Conservation (phyloP, 2,329 filamentous ascomycete species). For the Aureobasidium lini region DNA sequence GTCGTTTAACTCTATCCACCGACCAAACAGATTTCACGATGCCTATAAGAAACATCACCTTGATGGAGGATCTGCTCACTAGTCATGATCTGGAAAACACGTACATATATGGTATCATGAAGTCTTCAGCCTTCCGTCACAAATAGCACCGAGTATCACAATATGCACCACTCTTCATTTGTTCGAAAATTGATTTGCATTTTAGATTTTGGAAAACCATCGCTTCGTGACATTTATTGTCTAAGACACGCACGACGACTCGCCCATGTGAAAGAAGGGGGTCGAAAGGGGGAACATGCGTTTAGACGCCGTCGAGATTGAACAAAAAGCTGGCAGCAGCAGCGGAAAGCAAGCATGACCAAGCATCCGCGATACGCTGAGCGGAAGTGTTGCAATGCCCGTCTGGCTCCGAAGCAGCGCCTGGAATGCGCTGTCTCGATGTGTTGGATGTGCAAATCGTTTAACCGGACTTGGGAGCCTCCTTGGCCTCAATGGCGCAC, state of each 20-base stretch:
- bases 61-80: neutral
- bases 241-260: conserved; percentile 13
- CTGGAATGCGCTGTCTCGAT: conserved; percentile 11
- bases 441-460: conserved; percentile 10
- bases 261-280: conserved; percentile 11
- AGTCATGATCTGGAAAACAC: neutral
- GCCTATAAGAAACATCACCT: neutral
- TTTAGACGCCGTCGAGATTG: conserved; percentile 13
- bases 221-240: conserved; percentile 17
- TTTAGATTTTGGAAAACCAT: conserved; percentile 16
- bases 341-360: neutral
- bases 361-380: neutral
- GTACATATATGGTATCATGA: too few relatives aligned
- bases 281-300: conserved; percentile 13
- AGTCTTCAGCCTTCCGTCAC: too few relatives aligned
- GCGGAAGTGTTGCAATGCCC: conserved; percentile 8
- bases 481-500: conserved; percentile 86
- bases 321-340: conserved; percentile 11
- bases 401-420: conserved; percentile 19
- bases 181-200: conserved; percentile 14
- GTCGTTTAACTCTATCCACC: neutral
- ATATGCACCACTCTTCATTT: neutral
- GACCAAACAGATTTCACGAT: neutral
- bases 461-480: conserved; percentile 54
- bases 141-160: neutral